phyloP scores from a whole-genome alignment of 371 early-diverging fungal species.

The Haplosporangium sp. region DNA sequence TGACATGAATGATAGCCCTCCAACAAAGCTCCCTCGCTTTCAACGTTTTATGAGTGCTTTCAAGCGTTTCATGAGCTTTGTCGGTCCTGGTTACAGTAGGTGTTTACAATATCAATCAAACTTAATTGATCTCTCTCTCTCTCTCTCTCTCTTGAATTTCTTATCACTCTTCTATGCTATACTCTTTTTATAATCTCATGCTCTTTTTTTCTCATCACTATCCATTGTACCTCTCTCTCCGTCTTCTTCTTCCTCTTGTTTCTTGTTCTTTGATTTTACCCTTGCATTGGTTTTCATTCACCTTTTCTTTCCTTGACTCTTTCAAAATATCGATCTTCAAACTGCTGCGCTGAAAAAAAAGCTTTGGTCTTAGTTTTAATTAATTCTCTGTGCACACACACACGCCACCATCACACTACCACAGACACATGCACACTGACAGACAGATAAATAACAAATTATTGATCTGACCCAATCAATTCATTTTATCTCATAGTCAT shows the following conservation, averaged over 20 bases:
- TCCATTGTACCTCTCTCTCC: not conserved
- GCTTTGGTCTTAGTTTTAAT: too few relatives aligned
- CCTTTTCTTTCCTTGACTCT: not conserved
- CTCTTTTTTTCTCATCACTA: not conserved
- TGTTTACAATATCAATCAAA: not conserved
- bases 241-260: not conserved
- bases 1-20: conserved; percentile 14
- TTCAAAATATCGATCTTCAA: not conserved
- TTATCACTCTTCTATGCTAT: not conserved
- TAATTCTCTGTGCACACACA: too few relatives aligned
- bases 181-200: not conserved
- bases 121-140: not conserved
- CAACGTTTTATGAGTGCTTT: conserved; percentile 11
- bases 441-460: too few relatives aligned
- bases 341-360: not conserved
- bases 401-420: too few relatives aligned
- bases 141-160: not conserved
- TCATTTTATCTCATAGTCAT: conserved; percentile 39
- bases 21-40: conserved; percentile 25
- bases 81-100: conserved; percentile 58
- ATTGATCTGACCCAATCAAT: not conserved
- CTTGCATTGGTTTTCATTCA: not conserved
- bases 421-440: too few relatives aligned
- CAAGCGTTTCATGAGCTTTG: conserved; percentile 50
- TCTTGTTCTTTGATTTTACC: not conserved